Conservation (phyloP, 768 basidiomycete species). For the Sarcomyxa edulis region DNA sequence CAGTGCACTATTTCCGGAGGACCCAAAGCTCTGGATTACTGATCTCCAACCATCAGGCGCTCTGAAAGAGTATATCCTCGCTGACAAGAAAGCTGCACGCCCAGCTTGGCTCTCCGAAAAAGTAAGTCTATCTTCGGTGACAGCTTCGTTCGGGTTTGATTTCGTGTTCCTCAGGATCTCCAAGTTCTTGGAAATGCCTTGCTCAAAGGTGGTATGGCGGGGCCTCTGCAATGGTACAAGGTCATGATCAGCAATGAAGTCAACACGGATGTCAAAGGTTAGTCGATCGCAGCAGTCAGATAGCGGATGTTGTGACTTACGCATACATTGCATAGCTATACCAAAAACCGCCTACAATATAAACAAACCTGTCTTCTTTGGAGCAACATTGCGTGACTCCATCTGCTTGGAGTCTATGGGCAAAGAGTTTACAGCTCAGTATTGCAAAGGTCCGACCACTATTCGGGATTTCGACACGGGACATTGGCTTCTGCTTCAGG, state of each 20-base stretch:
- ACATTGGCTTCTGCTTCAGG: constrained; percentile 35
- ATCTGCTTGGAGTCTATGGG: constrained; percentile 16
- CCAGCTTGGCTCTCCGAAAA: constrained; percentile 25
- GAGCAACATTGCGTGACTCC: constrained; percentile 23
- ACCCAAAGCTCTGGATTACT: constrained; percentile 28
- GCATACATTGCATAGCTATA: constrained; percentile 18
- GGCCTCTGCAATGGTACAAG: constrained; percentile 30
- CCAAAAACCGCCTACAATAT: constrained; percentile 21
- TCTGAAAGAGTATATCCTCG: constrained; percentile 27
- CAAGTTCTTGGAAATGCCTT: constrained; percentile 13
- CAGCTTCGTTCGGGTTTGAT: no score
- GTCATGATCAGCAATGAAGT: constrained; percentile 17
- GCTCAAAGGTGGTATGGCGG: constrained; percentile 21
- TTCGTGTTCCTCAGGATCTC: no score
- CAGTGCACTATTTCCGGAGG: constrained; percentile 23
- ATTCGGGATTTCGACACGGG: constrained; percentile 30
- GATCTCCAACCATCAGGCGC: constrained; percentile 31
- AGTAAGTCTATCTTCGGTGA: constrained; percentile 18
- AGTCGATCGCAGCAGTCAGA: no score
- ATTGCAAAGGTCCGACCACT: constrained; percentile 24
- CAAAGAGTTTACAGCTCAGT: constrained; percentile 7
- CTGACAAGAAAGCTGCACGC: constrained; percentile 19
- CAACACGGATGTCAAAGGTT: constrained; percentile 27
- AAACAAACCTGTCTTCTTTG: constrained; percentile 30
- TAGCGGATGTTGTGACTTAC: no score